Conservation (phyloP, 768 basidiomycete species). For the Postia placenta region DNA sequence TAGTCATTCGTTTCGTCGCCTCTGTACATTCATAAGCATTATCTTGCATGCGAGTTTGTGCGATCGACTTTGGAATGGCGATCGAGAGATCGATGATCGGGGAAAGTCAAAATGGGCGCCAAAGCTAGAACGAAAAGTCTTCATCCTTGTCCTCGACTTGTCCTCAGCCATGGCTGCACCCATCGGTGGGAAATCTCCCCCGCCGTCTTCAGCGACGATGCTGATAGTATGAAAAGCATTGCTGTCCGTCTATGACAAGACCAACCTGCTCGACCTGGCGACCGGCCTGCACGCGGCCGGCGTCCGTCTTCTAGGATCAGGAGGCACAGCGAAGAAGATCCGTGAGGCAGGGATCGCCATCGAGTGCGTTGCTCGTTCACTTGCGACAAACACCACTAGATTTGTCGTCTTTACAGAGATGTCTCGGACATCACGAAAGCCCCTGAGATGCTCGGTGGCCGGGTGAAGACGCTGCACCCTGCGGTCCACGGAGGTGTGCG, state of each 20-base stretch:
- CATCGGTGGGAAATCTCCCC: slow-evolving; percentile 22
- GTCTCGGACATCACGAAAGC: slow-evolving; percentile 96
- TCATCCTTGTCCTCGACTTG: too few relatives aligned
- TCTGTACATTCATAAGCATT: too few relatives aligned
- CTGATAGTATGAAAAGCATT: slow-evolving; percentile 48
- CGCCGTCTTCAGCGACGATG: slow-evolving; percentile 1
- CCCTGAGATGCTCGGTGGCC: slow-evolving; percentile 97
- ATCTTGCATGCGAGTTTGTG: too few relatives aligned
- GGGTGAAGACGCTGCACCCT: slow-evolving; percentile 97
- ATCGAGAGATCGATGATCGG: too few relatives aligned
- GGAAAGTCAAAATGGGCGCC: too few relatives aligned
- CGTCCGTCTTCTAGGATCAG: slow-evolving; percentile 87
- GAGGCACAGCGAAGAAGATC: slow-evolving; percentile 97
- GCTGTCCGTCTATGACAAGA: slow-evolving; percentile 95
- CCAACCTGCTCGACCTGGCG: slow-evolving; percentile 83
- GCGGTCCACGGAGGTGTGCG: slow-evolving; percentile 90
- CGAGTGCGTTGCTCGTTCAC: slow-evolving; percentile 50
- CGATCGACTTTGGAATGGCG: too few relatives aligned
- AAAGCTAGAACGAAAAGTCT: too few relatives aligned
- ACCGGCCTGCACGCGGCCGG: slow-evolving; percentile 76
- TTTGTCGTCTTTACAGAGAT: slow-evolving; percentile 53
- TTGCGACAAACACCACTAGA: too few relatives aligned
- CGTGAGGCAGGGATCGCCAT: slow-evolving; percentile 89
- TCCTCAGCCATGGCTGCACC: slow-evolving; percentile 26
- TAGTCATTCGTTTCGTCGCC: too few relatives aligned